These are phyloP conservation scores for Colletotrichum viniferum DNA, from an alignment of 2,329 filamentous ascomycete species.

Conservation along the genomic window DNA sequence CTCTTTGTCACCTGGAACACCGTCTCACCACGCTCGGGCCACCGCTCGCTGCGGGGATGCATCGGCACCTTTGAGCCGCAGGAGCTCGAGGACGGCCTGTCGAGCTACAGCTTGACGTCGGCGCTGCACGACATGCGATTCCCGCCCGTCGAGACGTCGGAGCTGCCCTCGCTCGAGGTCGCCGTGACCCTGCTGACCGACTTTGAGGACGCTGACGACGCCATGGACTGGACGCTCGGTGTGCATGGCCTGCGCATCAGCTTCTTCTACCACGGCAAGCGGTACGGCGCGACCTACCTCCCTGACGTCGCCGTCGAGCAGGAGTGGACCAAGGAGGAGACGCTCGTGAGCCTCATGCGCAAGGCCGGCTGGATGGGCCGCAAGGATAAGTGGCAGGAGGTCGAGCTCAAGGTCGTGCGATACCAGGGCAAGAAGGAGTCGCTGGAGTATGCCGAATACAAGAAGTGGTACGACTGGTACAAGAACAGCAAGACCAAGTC, in stretches of 20 bases:
- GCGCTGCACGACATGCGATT: slow-evolving; percentile 69
- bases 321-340: slow-evolving; percentile 94
- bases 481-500: slow-evolving; percentile 33
- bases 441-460: slow-evolving; percentile 75
- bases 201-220: slow-evolving; percentile 76
- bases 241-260: slow-evolving; percentile 86
- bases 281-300: slow-evolving; percentile 87
- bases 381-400: slow-evolving; percentile 77
- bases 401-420: slow-evolving; percentile 78
- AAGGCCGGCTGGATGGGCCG: slow-evolving; percentile 93
- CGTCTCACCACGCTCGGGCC: slow-evolving; percentile 56
- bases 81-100: slow-evolving; percentile 73
- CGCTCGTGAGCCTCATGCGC: slow-evolving; percentile 85
- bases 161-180: slow-evolving; percentile 64
- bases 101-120: slow-evolving; percentile 83
- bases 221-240: slow-evolving; percentile 87
- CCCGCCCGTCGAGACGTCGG: slow-evolving; percentile 54
- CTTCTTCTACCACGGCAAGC: slow-evolving; percentile 74
- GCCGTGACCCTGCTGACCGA: slow-evolving; percentile 83
- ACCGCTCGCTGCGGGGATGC: slow-evolving; percentile 82
- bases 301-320: slow-evolving; percentile 92
- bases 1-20: slow-evolving; percentile 97
- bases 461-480: slow-evolving; percentile 79
- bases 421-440: slow-evolving; percentile 86
- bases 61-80: slow-evolving; percentile 92